Conservation (phyloP, 805 yeast species). For the Sugiyamaella valdiviana region DNA sequence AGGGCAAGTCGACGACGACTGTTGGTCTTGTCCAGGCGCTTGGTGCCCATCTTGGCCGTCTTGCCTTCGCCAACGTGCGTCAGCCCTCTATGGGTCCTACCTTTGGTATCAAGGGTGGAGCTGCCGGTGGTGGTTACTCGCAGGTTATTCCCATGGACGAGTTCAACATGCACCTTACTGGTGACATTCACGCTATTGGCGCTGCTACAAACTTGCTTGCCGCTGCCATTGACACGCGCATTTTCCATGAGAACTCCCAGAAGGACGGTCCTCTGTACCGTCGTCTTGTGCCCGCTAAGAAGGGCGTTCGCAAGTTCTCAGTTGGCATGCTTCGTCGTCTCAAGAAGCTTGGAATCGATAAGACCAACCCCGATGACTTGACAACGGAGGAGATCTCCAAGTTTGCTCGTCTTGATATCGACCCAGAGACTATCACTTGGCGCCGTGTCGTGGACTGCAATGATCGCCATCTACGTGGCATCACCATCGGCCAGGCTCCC, state of each 20-base stretch:
- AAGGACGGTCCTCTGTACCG: constrained; percentile 72
- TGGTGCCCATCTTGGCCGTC: constrained; percentile 78
- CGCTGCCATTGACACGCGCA: constrained; percentile 94
- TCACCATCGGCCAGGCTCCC: constrained; percentile 86
- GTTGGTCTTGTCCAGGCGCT: constrained; percentile 93
- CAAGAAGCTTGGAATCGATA: constrained; percentile 66
- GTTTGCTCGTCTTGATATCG: constrained; percentile 81
- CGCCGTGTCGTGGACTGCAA: constrained; percentile 92
- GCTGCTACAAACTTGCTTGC: constrained; percentile 91
- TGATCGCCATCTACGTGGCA: constrained; percentile 83
- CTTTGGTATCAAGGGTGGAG: constrained; percentile 98
- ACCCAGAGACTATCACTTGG: constrained; percentile 85
- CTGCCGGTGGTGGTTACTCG: constrained; percentile 98
- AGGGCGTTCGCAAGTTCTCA: constrained; percentile 71
- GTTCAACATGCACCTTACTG: constrained; percentile 94
- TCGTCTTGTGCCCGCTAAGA: constrained; percentile 78
- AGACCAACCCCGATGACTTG: constrained; percentile 72
- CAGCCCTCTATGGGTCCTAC: constrained; percentile 99
- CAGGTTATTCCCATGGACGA: constrained; percentile 99
- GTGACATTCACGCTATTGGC: constrained; percentile 94
- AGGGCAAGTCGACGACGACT: constrained; percentile 95
- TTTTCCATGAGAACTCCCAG: constrained; percentile 90
- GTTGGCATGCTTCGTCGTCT: constrained; percentile 72
- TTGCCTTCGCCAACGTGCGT: constrained; percentile 88
- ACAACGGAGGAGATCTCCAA: constrained; percentile 63